Evolutionary conservation across 129 eudicot genomes (phyloP), one percentile per base, ranked within the genome.

Genomic region (Chrysanthemum makinoi): DNA sequence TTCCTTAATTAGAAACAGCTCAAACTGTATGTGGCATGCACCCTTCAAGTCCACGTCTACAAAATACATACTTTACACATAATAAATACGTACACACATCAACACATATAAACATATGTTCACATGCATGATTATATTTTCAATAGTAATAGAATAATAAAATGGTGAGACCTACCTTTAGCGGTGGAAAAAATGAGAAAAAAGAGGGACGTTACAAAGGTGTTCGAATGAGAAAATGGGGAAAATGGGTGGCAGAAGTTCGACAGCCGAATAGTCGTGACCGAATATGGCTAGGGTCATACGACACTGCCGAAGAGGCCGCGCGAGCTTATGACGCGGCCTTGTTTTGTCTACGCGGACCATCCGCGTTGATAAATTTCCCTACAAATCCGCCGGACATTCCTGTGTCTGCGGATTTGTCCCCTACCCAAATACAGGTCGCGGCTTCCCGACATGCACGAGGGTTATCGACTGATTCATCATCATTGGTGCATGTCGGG

Each of bases 311-410:
- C 16, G 96, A 83, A 74, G 93, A 90, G 76, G 98, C 98, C 6
- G 98, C 98, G 2, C 77, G 93, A 30, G 98, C 98, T 4, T 94
- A 89, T 55, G 98, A 94, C 74, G 98, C 97, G 18, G 98, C 98
- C 1, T 85, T 90, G 1, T 94, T 68, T 52, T 90, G 98, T 51
- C 72, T 94, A 10, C 97, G 98, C n/a, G 98, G 98, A 44, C 70
- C 73, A 2, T 51, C 82, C 0, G 96, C 96, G 5, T 80, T 82
- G 52, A 84, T 94, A 66, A 94, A 94, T 30, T 94, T 94, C 66
- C 98, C 98, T 0, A 76, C 83, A 0, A 77, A 84, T 28, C 97
- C 93, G 7, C 98, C 97, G 33, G 71, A 84, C 0, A 89, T 94
- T 1, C 79, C 78, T 3, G 13, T 62, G 19, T 84, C 82, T 15